Evolutionary conservation across 352 stramenopile species (phyloP).

Genomic region (Globisporangium nodosum): DNA sequence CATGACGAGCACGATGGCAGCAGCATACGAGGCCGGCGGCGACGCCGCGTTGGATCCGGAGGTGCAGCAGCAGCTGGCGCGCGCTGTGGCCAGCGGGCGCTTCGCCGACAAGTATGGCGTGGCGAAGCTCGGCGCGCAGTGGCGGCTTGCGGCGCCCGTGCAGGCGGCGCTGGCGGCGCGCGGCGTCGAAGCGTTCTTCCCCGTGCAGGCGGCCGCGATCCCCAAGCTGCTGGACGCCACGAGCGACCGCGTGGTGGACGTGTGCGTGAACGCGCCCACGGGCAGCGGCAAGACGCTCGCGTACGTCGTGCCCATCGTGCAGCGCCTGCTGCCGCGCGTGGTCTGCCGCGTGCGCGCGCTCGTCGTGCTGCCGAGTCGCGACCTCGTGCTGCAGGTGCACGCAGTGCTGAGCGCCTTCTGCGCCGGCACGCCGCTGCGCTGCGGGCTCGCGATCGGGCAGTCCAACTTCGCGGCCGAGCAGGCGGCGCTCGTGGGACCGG

Average conservation of each 20-base stretch:
- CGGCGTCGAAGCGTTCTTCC: conserved; percentile 89
- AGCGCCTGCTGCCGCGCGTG: conserved; percentile 76
- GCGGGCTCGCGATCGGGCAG: conserved; percentile 90
- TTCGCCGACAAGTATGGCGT: conserved; percentile 68
- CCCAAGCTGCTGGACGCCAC: conserved; percentile 86
- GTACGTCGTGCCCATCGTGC: conserved; percentile 95
- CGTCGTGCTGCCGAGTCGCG: conserved; percentile 95
- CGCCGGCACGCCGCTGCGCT: conserved; percentile 72
- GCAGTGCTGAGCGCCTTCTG: conserved; percentile 61
- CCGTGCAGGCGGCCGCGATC: conserved; percentile 94
- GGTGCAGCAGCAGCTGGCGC: conserved; percentile 14
- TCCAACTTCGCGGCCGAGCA: conserved; percentile 87
- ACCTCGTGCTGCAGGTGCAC: conserved; percentile 92
- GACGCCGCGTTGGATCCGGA: neutral
- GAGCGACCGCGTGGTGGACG: conserved; percentile 83
- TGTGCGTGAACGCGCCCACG: conserved; percentile 97
- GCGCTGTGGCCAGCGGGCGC: conserved; percentile 17
- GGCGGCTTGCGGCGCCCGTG: conserved; percentile 41
- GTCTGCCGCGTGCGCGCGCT: conserved; percentile 91
- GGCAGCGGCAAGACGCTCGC: conserved; percentile 97
- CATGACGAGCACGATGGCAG: conserved; percentile 2
- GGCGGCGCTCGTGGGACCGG: conserved; percentile 44
- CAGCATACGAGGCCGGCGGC: too few relatives aligned
- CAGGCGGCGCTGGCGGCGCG: conserved; percentile 28
- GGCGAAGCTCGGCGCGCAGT: conserved; percentile 48